These are phyloP conservation scores for Fusarium floridanum DNA, from an alignment of 2,329 filamentous ascomycete species.

Conservation along the genomic window DNA sequence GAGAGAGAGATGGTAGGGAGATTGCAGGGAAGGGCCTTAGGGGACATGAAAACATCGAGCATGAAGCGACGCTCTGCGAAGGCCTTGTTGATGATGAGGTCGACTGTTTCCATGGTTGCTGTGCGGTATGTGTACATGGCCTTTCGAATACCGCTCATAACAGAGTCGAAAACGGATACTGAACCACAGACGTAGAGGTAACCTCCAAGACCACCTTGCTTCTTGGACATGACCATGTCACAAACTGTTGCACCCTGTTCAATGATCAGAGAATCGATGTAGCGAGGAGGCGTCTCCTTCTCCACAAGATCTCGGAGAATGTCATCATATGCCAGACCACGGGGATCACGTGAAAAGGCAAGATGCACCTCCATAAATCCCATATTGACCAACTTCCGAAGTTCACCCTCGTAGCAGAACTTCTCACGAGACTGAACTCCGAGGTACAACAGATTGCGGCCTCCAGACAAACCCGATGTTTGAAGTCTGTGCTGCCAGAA, in stretches of 20 bases:
- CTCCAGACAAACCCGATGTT: slow-evolving; percentile 53
- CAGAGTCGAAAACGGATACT: slow-evolving; percentile 58
- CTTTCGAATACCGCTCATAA: slow-evolving; percentile 68
- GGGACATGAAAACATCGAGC: slow-evolving; percentile 70
- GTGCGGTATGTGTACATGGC: slow-evolving; percentile 67
- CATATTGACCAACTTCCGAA: slow-evolving; percentile 51
- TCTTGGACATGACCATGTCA: slow-evolving; percentile 69
- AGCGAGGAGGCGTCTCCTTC: slow-evolving; percentile 62
- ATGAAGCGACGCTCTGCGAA: slow-evolving; percentile 69
- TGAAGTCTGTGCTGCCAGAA: slow-evolving; percentile 63
- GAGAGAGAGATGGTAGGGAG: slow-evolving; percentile 64
- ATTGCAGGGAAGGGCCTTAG: slow-evolving; percentile 64
- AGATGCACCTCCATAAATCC: slow-evolving; percentile 66
- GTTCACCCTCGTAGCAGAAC: slow-evolving; percentile 42
- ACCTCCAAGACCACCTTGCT: slow-evolving; percentile 63
- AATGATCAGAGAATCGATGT: slow-evolving; percentile 65
- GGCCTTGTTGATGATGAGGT: slow-evolving; percentile 63
- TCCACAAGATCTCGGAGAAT: slow-evolving; percentile 60
- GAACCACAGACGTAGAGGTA: slow-evolving; percentile 51
- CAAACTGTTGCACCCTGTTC: slow-evolving; percentile 65
- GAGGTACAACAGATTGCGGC: slow-evolving; percentile 63
- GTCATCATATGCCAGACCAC: slow-evolving; percentile 61
- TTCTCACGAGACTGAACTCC: slow-evolving; percentile 66
- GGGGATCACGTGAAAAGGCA: slow-evolving; percentile 64
- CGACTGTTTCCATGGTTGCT: slow-evolving; percentile 64